Evolutionary conservation across 257 asterid genomes (phyloP), one percentile per base, ranked within the genome.

Genomic region (Scutellaria minor): DNA sequence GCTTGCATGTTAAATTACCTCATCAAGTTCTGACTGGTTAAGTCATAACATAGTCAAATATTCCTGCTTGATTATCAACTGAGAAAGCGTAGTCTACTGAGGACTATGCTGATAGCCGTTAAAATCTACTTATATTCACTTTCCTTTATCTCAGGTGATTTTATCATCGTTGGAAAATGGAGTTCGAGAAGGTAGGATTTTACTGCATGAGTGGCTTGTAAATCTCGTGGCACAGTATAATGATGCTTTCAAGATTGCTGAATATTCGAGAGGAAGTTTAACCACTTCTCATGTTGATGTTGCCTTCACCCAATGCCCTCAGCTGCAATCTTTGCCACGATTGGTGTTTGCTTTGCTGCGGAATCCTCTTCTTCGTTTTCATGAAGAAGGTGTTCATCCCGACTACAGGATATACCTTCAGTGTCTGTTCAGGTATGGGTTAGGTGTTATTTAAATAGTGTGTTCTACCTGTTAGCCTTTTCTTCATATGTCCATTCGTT

Each of bases 321-420:
- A 90, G 83, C 92, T 95, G 78, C 97, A 88, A 79, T 78, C 90
- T 73, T 79, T 95, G 63, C 96, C 98, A 59, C 97, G 99, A 79
- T 79, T 95, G 72, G 90, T 95, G 56, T 95, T 95, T 83, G 96
- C 99, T 80, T 85, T 95, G 86, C 77, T 95, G 77, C 78, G 98
- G 52, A 91, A 85, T 83, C 95, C 97, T 85, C 96, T 95, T 72
- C 98, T 95, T 79, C 96, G 98, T 72, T 86, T 95, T 71, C 99
- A 95, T 48, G 99, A 95, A 82, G 99, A 95, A 87, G 99, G 99
- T 72, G 97, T 95, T 80, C 99, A 95, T 86, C 99, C 99, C 1
- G 99, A 95, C 77, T 86, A 88, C 80, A 89, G 99, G 47, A 91
- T 95, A 78, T 95, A 89, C 81, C 93, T 95, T 70, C 99, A 95